Evolutionary conservation across 306 rosid species (phyloP), one percentile per base, ranked within the genome.

Genomic region (Acacia confusa): DNA sequence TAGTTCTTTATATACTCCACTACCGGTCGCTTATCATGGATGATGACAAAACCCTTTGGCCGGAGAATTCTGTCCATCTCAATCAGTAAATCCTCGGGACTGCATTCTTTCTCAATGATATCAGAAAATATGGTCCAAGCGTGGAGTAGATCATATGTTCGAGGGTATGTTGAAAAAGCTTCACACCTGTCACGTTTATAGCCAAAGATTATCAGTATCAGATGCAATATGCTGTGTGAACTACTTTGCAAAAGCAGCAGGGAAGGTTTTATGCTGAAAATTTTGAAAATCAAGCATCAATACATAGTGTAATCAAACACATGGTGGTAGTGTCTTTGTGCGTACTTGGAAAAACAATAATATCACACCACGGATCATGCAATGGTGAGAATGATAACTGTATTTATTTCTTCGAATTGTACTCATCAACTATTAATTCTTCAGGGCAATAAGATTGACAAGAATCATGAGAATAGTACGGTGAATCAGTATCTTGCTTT

Each of bases 151-250:
- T 95, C 98, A 22, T 88, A 95, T 0, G 99, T 93, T 14, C 99
- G 97, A 72, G 99, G 99, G 80, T 95, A 91, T 20, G 97, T 95
- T 27, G 98, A 95, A 83, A 89, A 93, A 72, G 97, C 88, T 85
- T 95, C 99, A 64, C 97, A 95, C 97, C 91, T 92, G 90, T 81
- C 79, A 75, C 63, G 76, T 70, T 75, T 25, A 57, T 72, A 55
- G 24, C 75, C 70, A 86, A 78, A 84, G 48, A 65, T 58, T 73
- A 73, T 85, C 78, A 85, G 38, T 69, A 69, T 44, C 19, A 57
- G 66, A 61, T 41, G 36, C 63, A 43, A 24, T 22, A 38, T 68
- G 6, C 36, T 2, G 24, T 15, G 60, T 16, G 22, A 25, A 45
- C 25, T 71, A 15, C 41, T 47, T 7, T 27, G n/a, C 55, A 24